Evolutionary conservation across 2,329 filamentous ascomycete genomes (phyloP).

Genomic region (Alternaria gaisen): DNA sequence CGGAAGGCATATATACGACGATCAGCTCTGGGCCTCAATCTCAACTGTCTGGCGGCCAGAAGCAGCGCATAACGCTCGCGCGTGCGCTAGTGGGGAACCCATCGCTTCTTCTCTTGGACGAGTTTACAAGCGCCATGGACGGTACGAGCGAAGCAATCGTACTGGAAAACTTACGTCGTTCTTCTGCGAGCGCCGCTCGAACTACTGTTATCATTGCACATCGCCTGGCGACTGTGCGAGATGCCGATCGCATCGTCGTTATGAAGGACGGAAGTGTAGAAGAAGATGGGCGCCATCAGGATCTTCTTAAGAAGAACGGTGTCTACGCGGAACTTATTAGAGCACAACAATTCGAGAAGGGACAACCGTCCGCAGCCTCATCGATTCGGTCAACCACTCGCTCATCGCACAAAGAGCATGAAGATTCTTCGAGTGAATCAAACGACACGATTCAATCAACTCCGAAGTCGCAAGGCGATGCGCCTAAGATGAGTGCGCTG

Average conservation of each 20-base stretch:
- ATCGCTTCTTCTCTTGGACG: constrained; percentile 46
- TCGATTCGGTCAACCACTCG: constrained; percentile 32
- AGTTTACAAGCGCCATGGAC: constrained; percentile 48
- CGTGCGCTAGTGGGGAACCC: constrained; percentile 47
- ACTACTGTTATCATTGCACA: constrained; percentile 52
- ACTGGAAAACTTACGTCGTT: constrained; percentile 41
- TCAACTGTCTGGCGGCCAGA: constrained; percentile 51
- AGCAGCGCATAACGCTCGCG: constrained; percentile 51
- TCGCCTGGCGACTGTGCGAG: constrained; percentile 48
- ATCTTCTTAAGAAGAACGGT: constrained; percentile 37
- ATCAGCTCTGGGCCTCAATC: constrained; percentile 46
- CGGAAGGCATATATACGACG: constrained; percentile 45
- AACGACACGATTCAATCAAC: constrained; percentile 4
- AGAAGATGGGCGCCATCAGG: constrained; percentile 46
- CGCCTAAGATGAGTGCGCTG: constrained; percentile 21
- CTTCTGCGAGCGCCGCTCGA: constrained; percentile 37
- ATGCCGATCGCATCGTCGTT: constrained; percentile 50
- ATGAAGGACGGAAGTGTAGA: constrained; percentile 45
- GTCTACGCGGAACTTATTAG: constrained; percentile 45
- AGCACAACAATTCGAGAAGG: constrained; percentile 49
- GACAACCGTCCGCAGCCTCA: constrained; percentile 30
- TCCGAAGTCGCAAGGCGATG: not conserved
- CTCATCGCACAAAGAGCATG: constrained; percentile 24
- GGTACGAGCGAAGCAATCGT: constrained; percentile 45
- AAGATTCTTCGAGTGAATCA: not conserved